A percentile compares a stretch with the other conserved stretches of the same genome.
phyloP scores from a whole-genome alignment of 768 basidiomycete genomes.

The Mycena pura region DNA sequence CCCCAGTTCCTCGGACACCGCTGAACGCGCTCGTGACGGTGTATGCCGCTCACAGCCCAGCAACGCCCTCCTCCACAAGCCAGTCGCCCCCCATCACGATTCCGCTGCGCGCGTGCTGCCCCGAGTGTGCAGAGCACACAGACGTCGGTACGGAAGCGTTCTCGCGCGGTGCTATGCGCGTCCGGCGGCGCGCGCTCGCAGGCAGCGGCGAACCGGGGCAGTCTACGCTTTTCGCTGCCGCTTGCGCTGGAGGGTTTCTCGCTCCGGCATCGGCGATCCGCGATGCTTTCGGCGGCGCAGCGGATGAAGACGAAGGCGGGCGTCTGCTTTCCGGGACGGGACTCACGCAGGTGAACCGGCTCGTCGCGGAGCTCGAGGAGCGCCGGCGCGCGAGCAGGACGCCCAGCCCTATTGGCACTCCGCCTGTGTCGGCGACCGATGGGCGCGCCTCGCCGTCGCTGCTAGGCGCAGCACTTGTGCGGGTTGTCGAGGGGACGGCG shows the following conservation, averaged over 20 bases:
- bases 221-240: conserved; percentile 4
- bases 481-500: neutral
- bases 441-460: conserved; percentile 6
- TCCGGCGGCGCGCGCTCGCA: conserved; percentile 10
- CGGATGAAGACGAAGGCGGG: neutral
- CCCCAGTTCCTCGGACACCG: too few species aligned
- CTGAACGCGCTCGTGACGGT: too few species aligned
- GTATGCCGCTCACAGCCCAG: too few species aligned
- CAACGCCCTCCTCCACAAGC: conserved; percentile 13
- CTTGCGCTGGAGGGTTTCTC: conserved; percentile 11
- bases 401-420: conserved; percentile 7
- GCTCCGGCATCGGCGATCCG: neutral
- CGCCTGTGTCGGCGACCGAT: neutral
- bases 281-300: neutral
- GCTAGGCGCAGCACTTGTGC: conserved; percentile 13
- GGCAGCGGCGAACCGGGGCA: neutral
- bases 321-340: conserved; percentile 16
- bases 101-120: conserved; percentile 76
- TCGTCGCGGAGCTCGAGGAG: conserved; percentile 24
- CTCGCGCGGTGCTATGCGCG: conserved; percentile 23
- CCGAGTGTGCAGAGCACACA: conserved; percentile 50
- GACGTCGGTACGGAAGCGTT: conserved; percentile 21
- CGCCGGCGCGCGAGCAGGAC: conserved; percentile 11
- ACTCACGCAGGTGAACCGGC: conserved; percentile 19
- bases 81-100: conserved; percentile 55